Evolutionary conservation across 2,329 filamentous ascomycete genomes (phyloP), one percentile per base, ranked within the genome.

Genomic region (Cercospora beticola): DNA sequence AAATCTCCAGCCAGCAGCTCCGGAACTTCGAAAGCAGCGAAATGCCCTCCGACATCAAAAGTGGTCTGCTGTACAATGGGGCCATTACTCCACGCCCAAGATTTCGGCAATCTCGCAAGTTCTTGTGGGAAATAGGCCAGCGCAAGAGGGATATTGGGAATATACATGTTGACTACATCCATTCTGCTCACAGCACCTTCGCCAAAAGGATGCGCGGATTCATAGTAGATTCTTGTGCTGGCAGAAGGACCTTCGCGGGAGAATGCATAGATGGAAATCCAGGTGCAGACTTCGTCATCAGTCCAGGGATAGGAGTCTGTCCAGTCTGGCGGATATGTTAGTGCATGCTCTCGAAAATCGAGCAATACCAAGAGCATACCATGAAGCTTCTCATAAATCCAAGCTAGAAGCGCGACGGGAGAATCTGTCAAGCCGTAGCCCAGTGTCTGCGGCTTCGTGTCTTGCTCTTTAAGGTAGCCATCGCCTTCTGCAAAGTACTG

Each of bases 291-390:
- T 71, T 74, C 71, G 5, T 69, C 66, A 9, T 70, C 66, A 49
- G 76, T 74, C 74, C 74, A 75, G 43, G 75, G 74, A 52, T 75
- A 68, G 71, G 73, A n/a, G 71, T 76, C 43, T 72, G 69, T 21
- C 70, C 75, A 18, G 73, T 74, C 40, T 76, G 74, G 21, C 67
- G 68, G 3, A 77, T 68, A 10, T 4, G 16, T 33, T 18, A 58
- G n/a, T 12, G 16, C 7, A 6, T 58, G 6, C 6, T 18, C 12
- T 33, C 28, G 5, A 21, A 31, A 1, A 16, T 2, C 2, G 10
- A 12, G 0, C 28, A 64, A 3, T 49, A 18, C 2, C 10, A 3
- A 21, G 43, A 18, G 18, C 18, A 49, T 49, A 59, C 62, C 62
- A 18, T 65, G 62, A 12, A 70, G 66, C 36, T 74, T 73, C 54